A percentile compares a stretch with the other conserved stretches of the same genome.
These are phyloP conservation scores for Aspergillus sp. DNA, from an alignment of 2,329 filamentous ascomycete species.

Conservation along the genomic window DNA sequence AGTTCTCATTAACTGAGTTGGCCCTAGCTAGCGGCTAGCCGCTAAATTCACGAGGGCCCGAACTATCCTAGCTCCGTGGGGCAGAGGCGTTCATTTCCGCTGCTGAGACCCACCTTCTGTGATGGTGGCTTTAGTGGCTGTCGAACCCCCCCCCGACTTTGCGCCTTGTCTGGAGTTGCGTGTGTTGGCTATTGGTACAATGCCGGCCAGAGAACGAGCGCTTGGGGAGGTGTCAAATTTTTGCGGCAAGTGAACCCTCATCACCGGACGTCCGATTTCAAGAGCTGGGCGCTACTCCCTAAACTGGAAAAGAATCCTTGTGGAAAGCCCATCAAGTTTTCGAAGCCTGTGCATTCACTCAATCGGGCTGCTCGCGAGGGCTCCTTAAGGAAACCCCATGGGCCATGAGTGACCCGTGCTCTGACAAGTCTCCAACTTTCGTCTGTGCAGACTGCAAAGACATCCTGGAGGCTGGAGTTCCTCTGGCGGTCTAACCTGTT, in stretches of 20 bases:
- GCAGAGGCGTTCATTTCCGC: slow-evolving; percentile 4
- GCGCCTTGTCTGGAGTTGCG: slow-evolving; percentile 1
- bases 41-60: slow-evolving; percentile 6
- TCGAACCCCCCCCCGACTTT: not conserved
- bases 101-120: not conserved
- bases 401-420: not conserved
- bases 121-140: slow-evolving; percentile 3
- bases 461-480: not conserved
- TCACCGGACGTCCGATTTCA: not conserved
- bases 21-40: not conserved
- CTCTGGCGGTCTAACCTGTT: too few species aligned
- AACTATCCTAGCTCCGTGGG: not conserved
- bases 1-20: not conserved
- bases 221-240: not conserved
- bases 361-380: not conserved
- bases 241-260: not conserved
- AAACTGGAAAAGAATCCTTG: slow-evolving; percentile 16
- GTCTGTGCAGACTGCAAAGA: not conserved
- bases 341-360: not conserved
- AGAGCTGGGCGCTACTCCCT: slow-evolving; percentile 9
- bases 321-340: slow-evolving; percentile 10
- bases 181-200: not conserved
- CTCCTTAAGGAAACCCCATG: not conserved
- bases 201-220: not conserved
- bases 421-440: not conserved